Evolutionary conservation across 371 early-diverging fungal species (phyloP), one percentile per base, ranked within the genome.

Genomic region (Quaeritorhiza haematococci): DNA sequence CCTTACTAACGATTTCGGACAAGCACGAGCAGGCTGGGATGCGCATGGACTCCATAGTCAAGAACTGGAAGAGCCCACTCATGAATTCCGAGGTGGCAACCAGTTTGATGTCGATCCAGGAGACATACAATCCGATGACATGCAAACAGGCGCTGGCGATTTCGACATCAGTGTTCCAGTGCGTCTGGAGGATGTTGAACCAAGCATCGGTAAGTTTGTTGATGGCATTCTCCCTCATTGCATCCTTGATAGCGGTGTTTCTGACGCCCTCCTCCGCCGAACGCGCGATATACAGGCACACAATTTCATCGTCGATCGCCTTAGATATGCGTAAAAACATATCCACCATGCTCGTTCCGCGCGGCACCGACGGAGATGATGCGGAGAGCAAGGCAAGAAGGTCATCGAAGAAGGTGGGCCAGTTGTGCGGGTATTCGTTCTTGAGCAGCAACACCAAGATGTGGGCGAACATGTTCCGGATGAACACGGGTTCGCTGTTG

Each of bases 61-160:
- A 67, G 42, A 90, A 76, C 49, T 82, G 84, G 66, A 87, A 90
- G 48, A 96, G 72, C 2, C 84, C 72, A 3, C 74, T 71, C 63
- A 94, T 85, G 49, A 93, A 92, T 38, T 80, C 78, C 57, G 90
- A 86, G 64, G 88, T 89, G 47, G 90, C 90, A 38, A 96, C 83
- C 27, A 94, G 80, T 8, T 85, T 84, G 54, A 95, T 93, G 68
- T 95, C 95, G 66, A 94, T 90, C 97, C 97, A 96, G 10, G 89
- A 66, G 13, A 80, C 79, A 59, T 83, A 84, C 15, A 67, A 66
- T 28, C 75, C 82, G 52, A 66, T 58, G 33, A 59, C 30, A 42
- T 63, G 77, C 28, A 93, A 74, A 3, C 78, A 80, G 47, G 76
- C 61, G 53, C 76, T 81, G 17, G 87, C 85, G 48, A 89, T 79